These are phyloP conservation scores for Boletales sp. DNA, from an alignment of 768 basidiomycete species.

Conservation along the genomic window DNA sequence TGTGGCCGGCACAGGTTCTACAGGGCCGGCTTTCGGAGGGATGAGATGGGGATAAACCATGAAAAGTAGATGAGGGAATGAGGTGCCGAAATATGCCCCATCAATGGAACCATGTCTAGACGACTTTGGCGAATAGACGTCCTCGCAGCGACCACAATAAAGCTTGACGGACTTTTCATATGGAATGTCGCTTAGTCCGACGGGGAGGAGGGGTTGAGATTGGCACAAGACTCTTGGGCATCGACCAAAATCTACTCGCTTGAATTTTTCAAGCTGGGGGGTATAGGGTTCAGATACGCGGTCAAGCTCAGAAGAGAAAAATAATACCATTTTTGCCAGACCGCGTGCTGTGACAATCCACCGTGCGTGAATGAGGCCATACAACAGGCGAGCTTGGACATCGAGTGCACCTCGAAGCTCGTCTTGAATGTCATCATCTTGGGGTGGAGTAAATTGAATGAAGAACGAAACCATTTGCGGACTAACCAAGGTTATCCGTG, in stretches of 20 bases:
- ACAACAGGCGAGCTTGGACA: conserved; percentile 87
- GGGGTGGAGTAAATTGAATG: neutral
- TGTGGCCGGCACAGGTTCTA: conserved; percentile 31
- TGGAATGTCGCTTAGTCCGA: conserved; percentile 94
- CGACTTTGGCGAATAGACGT: conserved; percentile 96
- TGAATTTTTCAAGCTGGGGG: conserved; percentile 89
- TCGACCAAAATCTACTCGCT: conserved; percentile 95
- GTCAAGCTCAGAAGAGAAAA: neutral
- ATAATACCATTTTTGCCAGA: conserved; percentile 85
- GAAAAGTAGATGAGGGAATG: conserved; percentile 95
- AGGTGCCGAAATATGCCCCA: conserved; percentile 98
- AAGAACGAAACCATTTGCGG: neutral
- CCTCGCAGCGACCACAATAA: conserved; percentile 97
- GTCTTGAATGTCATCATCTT: conserved; percentile 93
- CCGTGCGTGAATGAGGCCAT: conserved; percentile 94
- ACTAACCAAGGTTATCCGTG: conserved; percentile 88
- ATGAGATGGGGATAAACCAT: conserved; percentile 95
- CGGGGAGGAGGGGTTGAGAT: conserved; percentile 90
- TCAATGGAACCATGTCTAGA: conserved; percentile 97
- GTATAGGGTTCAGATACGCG: conserved; percentile 9
- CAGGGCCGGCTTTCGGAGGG: conserved; percentile 69
- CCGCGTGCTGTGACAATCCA: conserved; percentile 97
- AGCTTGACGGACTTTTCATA: conserved; percentile 99
- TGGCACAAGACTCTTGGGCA: conserved; percentile 98
- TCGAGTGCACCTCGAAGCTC: conserved; percentile 90